Conservation (phyloP, 2,329 filamentous ascomycete genomes). For the Paraconiothyrium brasiliense region DNA sequence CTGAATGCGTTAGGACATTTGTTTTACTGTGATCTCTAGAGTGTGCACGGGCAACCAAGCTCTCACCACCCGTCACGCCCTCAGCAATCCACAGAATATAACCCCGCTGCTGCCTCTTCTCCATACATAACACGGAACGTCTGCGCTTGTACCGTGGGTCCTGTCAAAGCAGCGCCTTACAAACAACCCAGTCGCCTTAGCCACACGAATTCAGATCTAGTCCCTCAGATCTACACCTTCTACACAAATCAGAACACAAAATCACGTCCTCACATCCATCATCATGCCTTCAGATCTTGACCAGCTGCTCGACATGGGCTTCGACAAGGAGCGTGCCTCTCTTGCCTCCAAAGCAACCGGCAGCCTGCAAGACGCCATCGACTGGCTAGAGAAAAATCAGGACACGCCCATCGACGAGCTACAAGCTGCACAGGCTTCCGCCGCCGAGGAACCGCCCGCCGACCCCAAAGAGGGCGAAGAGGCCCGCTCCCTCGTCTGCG, state of each 20-base stretch:
- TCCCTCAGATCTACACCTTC: background rate
- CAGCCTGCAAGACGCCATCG: constrained; percentile 83
- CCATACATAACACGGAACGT: constrained; percentile 1
- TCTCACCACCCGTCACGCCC: constrained; percentile 10
- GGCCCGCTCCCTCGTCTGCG: constrained; percentile 87
- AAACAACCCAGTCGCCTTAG: no score
- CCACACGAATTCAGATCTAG: no score
- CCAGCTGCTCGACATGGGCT: constrained; percentile 74
- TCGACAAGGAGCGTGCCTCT: constrained; percentile 82
- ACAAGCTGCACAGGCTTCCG: constrained; percentile 56
- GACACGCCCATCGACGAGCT: constrained; percentile 88
- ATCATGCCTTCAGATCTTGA: constrained; percentile 65
- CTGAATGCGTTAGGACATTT: background rate
- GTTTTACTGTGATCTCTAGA: background rate
- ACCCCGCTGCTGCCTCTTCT: constrained; percentile 18
- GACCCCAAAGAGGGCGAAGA: constrained; percentile 73
- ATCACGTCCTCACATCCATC: constrained; percentile 14
- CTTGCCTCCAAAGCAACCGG: constrained; percentile 86
- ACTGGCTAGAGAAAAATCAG: constrained; percentile 94
- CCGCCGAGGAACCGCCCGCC: constrained; percentile 65
- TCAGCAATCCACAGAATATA: background rate
- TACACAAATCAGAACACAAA: background rate
- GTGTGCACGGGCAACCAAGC: constrained; percentile 11
- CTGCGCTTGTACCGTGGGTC: background rate
- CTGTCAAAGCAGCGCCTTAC: no score